Evolutionary conservation across 768 basidiomycete genomes (phyloP), one percentile per base, ranked within the genome.

Genomic region (Tylopilus sp.): DNA sequence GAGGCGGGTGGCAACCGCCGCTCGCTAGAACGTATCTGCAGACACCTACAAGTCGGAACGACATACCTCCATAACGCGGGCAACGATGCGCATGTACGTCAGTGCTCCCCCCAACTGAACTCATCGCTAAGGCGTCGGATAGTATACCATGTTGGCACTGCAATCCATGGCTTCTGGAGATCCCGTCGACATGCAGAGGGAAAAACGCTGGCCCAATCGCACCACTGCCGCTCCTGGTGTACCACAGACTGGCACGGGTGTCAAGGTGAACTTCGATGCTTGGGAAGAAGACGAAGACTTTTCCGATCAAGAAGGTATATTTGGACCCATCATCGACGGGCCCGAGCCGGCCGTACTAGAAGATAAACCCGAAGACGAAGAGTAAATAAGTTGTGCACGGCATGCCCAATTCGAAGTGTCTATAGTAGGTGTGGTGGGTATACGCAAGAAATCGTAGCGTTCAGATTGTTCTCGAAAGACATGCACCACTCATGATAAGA

Each of bases 51-150:
- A 45, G 75, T 92, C 45, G 57, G 71, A 0, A 79, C 81, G 1
- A 58, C 75, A 30, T 73, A 76, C 59, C 70, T 87, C 52, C 92
- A 92, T 75, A 95, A 94, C 62, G 90, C 89, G 1, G 91, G 90
- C 0, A 93, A 92, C 62, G 89, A 93, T 66, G 90, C 91, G 2
- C 78, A 86, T 65, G 91, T 92, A 60, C 37, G 84, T 67, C 36
- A 21, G 28, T 6, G 21, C 40, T 31, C 11, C 40, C 46, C 8
- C 30, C 9, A 17, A 26, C 8, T 13, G 14, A 28, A 24, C 17
- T 9, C 19, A 21, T 26, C 2, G 12, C 26, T 66, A 16, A 62
- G 11, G 10, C 10, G 25, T 30, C 22, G n/a, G 24, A 34, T 58
- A 93, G 91, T 89, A 82, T 60, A 91, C 89, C 2, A 72, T 92